A percentile compares a stretch with the other conserved stretches of the same genome.
These are phyloP conservation scores for Psidium guajava DNA, from an alignment of 345 rosid genomes.

Conservation along the genomic window DNA sequence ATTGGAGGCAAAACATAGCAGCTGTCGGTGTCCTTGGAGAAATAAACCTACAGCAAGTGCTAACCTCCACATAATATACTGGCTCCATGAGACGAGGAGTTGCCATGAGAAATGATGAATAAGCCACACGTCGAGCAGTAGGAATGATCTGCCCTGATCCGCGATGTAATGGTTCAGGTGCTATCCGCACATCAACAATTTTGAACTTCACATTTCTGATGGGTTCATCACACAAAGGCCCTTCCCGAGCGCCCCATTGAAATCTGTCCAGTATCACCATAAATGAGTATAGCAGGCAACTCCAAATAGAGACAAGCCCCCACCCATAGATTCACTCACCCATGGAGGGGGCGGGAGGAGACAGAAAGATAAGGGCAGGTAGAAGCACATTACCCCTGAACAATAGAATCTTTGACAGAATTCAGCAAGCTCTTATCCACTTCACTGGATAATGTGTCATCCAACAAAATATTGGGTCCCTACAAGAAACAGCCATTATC, in stretches of 20 bases:
- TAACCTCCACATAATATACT: slow-evolving; percentile 95
- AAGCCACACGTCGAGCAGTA: slow-evolving; percentile 91
- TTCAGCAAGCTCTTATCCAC: slow-evolving; percentile 79
- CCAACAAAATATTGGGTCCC: slow-evolving; percentile 92
- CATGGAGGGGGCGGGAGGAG: background rate
- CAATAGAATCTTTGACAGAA: slow-evolving; percentile 89
- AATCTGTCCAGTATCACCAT: slow-evolving; percentile 34
- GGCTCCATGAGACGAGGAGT: slow-evolving; percentile 99
- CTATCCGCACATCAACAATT: slow-evolving; percentile 94
- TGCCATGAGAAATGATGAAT: slow-evolving; percentile 93
- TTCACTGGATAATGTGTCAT: slow-evolving; percentile 91
- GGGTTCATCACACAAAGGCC: slow-evolving; percentile 97
- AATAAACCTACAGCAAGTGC: background rate
- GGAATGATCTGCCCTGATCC: slow-evolving; percentile 99
- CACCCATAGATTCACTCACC: background rate
- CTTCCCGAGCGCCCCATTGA: slow-evolving; percentile 99
- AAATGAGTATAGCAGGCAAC: background rate
- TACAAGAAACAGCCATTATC: slow-evolving; percentile 8
- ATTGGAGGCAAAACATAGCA: background rate
- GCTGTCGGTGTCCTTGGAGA: background rate
- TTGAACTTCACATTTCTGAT: slow-evolving; percentile 94
- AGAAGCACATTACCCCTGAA: slow-evolving; percentile 62
- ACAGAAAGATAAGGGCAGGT: background rate
- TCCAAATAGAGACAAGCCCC: background rate
- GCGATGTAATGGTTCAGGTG: slow-evolving; percentile 77